These are phyloP conservation scores for Apiospora hydei DNA, from an alignment of 2,329 filamentous ascomycete species.

Conservation along the genomic window DNA sequence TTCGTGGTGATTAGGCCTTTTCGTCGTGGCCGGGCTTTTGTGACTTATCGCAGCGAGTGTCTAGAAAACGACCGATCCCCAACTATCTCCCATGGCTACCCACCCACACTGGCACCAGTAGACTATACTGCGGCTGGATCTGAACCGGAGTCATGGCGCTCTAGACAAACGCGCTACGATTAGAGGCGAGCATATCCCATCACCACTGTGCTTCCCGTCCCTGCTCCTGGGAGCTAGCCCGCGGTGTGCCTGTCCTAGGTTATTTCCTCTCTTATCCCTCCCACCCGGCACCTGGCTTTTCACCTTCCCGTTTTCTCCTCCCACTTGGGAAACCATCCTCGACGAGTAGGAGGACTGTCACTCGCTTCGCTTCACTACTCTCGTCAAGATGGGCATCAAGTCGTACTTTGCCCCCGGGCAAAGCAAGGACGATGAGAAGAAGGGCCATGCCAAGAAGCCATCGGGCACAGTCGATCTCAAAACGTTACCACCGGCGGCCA, in stretches of 20 bases:
- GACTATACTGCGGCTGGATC: constrained; percentile 21
- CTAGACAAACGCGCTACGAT: background rate
- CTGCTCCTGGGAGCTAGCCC: background rate
- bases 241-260: constrained; percentile 6
- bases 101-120: background rate
- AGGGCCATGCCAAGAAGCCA: constrained; percentile 28
- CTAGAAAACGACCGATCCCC: constrained; percentile 5
- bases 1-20: background rate
- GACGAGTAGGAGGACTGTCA: constrained; percentile 27
- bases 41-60: constrained; percentile 4
- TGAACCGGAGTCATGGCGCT: constrained; percentile 21
- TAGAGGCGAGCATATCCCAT: constrained; percentile 6
- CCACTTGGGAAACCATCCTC: constrained; percentile 14
- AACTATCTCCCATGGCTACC: background rate
- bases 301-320: background rate
- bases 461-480: constrained; percentile 24
- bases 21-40: constrained; percentile 1
- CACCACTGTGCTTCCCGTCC: constrained; percentile 4
- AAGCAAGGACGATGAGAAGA: constrained; percentile 32
- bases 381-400: constrained; percentile 42
- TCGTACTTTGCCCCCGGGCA: constrained; percentile 44
- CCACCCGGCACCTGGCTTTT: background rate
- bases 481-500: constrained; percentile 27
- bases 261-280: constrained; percentile 21
- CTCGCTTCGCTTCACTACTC: constrained; percentile 27